Evolutionary conservation across 768 basidiomycete genomes (phyloP).

Genomic region (Rhodotorula paludigena): DNA sequence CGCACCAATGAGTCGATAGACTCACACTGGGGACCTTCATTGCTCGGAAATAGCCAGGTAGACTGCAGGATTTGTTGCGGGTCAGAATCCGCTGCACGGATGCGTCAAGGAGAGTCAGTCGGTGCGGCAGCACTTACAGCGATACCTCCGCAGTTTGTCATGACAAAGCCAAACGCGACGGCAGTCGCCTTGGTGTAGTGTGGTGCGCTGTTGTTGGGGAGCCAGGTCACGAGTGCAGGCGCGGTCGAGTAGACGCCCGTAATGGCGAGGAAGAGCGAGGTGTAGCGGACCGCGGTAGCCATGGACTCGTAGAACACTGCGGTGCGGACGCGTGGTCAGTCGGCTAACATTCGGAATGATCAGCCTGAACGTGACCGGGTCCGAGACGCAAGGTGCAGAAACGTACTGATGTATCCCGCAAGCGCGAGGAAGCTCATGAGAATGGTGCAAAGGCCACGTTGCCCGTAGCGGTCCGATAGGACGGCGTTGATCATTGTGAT

Average conservation of each 20-base stretch:
- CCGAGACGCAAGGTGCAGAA: neutral
- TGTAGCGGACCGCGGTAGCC: slow-evolving; percentile 1
- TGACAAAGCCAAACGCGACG: slow-evolving; percentile 56
- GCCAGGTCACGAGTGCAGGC: slow-evolving; percentile 2
- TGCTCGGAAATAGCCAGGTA: slow-evolving; percentile 51
- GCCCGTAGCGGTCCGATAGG: slow-evolving; percentile 14
- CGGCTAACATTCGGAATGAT: neutral
- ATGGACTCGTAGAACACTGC: slow-evolving; percentile 24
- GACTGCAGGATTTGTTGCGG: neutral
- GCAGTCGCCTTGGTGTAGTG: slow-evolving; percentile 30
- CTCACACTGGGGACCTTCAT: slow-evolving; percentile 53
- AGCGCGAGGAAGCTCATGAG: neutral
- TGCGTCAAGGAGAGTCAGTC: too few relatives aligned
- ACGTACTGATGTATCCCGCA: slow-evolving; percentile 10
- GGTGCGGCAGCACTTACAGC: neutral
- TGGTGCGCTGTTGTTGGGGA: slow-evolving; percentile 21
- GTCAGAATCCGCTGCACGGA: too few relatives aligned
- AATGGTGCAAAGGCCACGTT: slow-evolving; percentile 21
- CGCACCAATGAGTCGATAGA: too few relatives aligned
- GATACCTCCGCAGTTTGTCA: slow-evolving; percentile 47
- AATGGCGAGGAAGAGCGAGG: slow-evolving; percentile 22
- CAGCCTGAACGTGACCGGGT: neutral
- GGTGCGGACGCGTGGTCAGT: too few relatives aligned
- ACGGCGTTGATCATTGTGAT: slow-evolving; percentile 17
- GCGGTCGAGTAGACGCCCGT: slow-evolving; percentile 18